A percentile compares a stretch with the other conserved stretches of the same genome.
phyloP scores from a whole-genome alignment of 2,329 filamentous ascomycete genomes.

The Tolypocladium inflatum region DNA sequence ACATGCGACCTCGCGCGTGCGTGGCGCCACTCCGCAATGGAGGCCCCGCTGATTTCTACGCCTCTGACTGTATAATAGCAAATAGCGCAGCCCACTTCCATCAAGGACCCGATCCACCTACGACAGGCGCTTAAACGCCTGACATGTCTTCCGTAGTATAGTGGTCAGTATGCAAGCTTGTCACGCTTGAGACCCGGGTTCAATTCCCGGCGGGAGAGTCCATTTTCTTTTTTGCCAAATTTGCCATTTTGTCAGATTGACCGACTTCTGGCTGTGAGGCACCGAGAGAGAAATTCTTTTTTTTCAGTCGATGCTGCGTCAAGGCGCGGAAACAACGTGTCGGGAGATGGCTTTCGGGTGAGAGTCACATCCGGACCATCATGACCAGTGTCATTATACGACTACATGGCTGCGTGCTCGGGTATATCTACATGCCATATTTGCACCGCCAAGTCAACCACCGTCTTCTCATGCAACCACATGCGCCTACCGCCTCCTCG shows the following conservation, averaged over 20 bases:
- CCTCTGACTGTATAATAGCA: not conserved
- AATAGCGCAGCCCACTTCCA: not conserved
- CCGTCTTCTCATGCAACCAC: not conserved
- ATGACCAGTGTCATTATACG: too few species aligned
- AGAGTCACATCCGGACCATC: not conserved
- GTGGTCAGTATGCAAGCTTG: slow-evolving; percentile 8
- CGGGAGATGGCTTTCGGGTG: not conserved
- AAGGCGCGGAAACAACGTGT: too few species aligned
- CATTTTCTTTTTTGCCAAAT: not conserved
- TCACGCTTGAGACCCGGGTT: slow-evolving; percentile 7
- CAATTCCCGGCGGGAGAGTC: slow-evolving; percentile 7
- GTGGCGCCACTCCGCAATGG: not conserved
- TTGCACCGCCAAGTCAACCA: not conserved
- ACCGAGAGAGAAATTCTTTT: not conserved
- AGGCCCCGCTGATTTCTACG: accelerated
- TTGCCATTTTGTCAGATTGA: too few species aligned
- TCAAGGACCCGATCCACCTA: slow-evolving; percentile 8
- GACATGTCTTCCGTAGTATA: slow-evolving; percentile 9
- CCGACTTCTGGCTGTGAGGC: too few species aligned
- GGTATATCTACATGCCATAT: not conserved
- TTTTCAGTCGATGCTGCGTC: not conserved
- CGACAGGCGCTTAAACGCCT: slow-evolving; percentile 7
- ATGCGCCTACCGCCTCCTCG: slow-evolving; percentile 19
- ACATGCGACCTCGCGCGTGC: too few species aligned
- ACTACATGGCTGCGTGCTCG: not conserved